Percentiles rank a stretch among this genome's conserved stretches.
Conservation (phyloP, 2,329 filamentous ascomycete species). For the Penicillium concentricum region DNA sequence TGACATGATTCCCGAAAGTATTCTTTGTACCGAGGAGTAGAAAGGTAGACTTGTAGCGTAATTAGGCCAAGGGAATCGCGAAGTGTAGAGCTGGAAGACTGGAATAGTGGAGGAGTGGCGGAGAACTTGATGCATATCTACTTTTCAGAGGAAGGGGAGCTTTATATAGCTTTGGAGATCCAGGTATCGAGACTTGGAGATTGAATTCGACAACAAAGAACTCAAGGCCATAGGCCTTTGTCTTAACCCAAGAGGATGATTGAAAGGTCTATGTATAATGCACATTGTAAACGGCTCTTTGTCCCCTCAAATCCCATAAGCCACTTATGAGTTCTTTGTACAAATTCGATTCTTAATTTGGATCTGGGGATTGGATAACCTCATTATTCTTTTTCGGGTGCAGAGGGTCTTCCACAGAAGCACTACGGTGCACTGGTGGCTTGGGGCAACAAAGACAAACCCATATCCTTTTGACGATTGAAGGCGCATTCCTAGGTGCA, state of each 20-base stretch:
- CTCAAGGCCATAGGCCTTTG: neutral
- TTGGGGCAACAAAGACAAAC: neutral
- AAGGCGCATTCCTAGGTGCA: neutral
- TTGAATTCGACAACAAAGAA: neutral
- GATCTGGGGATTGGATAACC: too few species aligned
- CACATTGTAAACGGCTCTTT: neutral
- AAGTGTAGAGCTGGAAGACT: neutral
- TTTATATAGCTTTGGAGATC: neutral
- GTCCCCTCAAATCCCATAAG: neutral
- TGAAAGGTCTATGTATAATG: neutral
- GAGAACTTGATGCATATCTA: neutral
- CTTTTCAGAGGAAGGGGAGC: neutral
- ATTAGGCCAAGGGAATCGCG: neutral
- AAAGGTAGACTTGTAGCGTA: neutral
- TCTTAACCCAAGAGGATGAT: neutral
- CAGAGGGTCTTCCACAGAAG: neutral
- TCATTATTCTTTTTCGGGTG: neutral
- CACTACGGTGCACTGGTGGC: neutral
- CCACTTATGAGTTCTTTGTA: neutral
- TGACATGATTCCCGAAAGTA: neutral
- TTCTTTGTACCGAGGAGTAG: neutral
- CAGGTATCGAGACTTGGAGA: too few species aligned
- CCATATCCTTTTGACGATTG: neutral
- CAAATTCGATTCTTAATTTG: neutral
- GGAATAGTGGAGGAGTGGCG: neutral